Evolutionary conservation across 2,329 filamentous ascomycete species (phyloP).

Genomic region (Claviceps cyperi): DNA sequence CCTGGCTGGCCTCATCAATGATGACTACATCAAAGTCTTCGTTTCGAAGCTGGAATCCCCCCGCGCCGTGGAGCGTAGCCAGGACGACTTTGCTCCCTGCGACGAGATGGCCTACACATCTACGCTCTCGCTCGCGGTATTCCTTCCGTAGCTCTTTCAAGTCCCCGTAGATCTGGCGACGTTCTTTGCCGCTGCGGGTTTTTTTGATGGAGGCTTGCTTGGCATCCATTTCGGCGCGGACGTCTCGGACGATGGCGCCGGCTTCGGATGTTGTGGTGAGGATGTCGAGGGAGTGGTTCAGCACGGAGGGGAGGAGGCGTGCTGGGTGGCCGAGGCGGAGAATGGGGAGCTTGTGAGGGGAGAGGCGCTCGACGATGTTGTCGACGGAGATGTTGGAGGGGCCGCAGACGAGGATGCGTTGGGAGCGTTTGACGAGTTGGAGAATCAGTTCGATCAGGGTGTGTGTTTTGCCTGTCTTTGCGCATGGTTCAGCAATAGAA

Average conservation of each 20-base stretch:
- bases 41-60: slow-evolving; percentile 65
- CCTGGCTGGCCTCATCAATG: slow-evolving; percentile 92
- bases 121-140: slow-evolving; percentile 69
- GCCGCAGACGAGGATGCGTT: slow-evolving; percentile 80
- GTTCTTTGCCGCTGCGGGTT: slow-evolving; percentile 65
- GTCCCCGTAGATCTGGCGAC: slow-evolving; percentile 69
- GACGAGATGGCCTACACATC: slow-evolving; percentile 65
- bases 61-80: slow-evolving; percentile 83
- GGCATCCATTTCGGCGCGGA: slow-evolving; percentile 81
- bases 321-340: slow-evolving; percentile 87
- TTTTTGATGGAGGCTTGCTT: slow-evolving; percentile 84
- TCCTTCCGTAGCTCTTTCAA: slow-evolving; percentile 77
- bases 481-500: not conserved
- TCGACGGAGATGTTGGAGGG: slow-evolving; percentile 96
- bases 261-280: slow-evolving; percentile 84
- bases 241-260: slow-evolving; percentile 75
- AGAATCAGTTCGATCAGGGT: slow-evolving; percentile 89
- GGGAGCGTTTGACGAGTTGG: slow-evolving; percentile 63
- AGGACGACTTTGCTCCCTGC: slow-evolving; percentile 73
- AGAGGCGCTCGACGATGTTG: slow-evolving; percentile 89
- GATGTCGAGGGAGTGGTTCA: slow-evolving; percentile 82
- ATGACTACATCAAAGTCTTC: slow-evolving; percentile 86
- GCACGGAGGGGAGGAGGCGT: slow-evolving; percentile 70
- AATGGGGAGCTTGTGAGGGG: slow-evolving; percentile 72
- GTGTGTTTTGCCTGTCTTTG: slow-evolving; percentile 82